Conservation (phyloP, 1,284 basidiomycete species). For the Paramarasmius palmivorus region DNA sequence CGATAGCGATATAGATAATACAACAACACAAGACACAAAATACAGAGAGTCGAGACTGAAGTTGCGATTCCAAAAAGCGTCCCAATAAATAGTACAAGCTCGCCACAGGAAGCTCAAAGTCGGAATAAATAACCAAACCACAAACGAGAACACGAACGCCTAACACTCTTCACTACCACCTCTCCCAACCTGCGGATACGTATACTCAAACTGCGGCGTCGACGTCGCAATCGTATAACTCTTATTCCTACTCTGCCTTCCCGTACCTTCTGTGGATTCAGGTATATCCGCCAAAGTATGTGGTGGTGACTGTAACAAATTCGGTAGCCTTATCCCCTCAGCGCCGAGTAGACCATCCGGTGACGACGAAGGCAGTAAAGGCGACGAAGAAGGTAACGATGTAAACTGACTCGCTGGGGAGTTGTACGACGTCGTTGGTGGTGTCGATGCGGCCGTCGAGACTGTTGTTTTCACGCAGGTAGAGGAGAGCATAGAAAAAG, state of each 20-base stretch:
- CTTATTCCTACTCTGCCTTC: slow-evolving; percentile 6
- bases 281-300: not conserved
- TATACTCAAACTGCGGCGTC: not conserved
- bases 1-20: too few relatives aligned
- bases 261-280: not conserved
- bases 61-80: too few relatives aligned
- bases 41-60: too few relatives aligned
- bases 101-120: too few relatives aligned
- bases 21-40: too few relatives aligned
- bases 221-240: not conserved
- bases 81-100: too few relatives aligned
- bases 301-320: too few relatives aligned
- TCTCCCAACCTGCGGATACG: not conserved
- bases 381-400: not conserved
- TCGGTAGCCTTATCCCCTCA: not conserved
- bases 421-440: not conserved
- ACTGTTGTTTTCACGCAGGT: not conserved
- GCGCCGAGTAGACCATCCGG: too few relatives aligned
- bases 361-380: not conserved
- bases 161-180: too few relatives aligned
- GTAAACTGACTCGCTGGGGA: not conserved
- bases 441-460: not conserved
- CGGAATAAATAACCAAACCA: too few relatives aligned
- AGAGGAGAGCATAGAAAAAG: not conserved
- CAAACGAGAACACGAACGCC: too few relatives aligned